Evolutionary conservation across 179 eudicot genomes (phyloP).

Genomic region (Nepenthes alata): DNA sequence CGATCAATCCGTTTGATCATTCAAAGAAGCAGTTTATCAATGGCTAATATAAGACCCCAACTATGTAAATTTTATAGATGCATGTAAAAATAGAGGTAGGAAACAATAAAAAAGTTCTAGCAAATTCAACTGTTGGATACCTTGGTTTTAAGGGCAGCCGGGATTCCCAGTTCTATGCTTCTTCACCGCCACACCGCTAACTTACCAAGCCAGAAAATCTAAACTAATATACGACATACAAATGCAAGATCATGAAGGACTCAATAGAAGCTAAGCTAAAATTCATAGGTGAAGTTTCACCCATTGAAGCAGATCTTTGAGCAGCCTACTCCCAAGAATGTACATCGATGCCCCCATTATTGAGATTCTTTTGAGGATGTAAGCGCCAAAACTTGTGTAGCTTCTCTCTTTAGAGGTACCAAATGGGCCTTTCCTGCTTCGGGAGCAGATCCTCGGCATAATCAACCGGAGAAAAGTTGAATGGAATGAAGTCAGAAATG

Average conservation of each 20-base stretch:
- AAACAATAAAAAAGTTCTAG: no score
- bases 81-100: no score
- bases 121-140: no score
- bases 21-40: no score
- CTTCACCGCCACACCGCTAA: no score
- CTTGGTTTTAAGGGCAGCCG: no score
- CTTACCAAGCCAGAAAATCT: no score
- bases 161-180: no score
- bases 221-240: neutral
- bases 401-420: conserved; percentile 18
- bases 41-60: no score
- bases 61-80: no score
- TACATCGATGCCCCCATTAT: neutral
- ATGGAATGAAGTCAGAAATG: conserved; percentile 11
- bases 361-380: neutral
- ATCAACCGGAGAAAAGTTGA: conserved; percentile 17
- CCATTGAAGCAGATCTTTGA: conserved; percentile 16
- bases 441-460: conserved; percentile 13
- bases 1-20: no score
- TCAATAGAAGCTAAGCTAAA: conserved; percentile 12
- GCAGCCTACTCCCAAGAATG: conserved; percentile 11
- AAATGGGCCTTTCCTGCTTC: conserved; percentile 21
- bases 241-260: neutral
- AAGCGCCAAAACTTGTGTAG: neutral
- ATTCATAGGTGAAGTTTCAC: conserved; percentile 12